phyloP scores from a whole-genome alignment of 345 rosid species.

The Alliaria petiolata region DNA sequence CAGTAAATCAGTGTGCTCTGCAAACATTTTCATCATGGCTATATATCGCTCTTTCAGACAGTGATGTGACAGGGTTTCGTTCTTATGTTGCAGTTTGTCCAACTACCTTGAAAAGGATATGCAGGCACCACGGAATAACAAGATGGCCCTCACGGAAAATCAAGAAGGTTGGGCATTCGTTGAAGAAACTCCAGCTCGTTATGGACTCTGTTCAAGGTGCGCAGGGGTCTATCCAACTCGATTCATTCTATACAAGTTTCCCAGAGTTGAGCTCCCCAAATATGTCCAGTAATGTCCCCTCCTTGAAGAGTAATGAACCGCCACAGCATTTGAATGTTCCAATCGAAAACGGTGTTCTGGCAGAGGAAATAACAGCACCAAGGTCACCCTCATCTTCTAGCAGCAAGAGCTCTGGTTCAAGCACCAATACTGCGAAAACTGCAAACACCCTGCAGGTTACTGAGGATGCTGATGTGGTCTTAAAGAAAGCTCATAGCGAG shows the following conservation, averaged over 20 bases:
- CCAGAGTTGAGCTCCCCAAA: constrained; percentile 74
- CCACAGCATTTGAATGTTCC: constrained; percentile 34
- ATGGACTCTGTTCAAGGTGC: constrained; percentile 93
- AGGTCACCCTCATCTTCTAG: constrained; percentile 69
- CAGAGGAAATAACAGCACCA: constrained; percentile 40
- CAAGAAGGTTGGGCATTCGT: constrained; percentile 91
- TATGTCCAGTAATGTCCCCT: constrained; percentile 39
- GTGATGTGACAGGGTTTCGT: constrained; percentile 18
- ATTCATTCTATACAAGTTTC: constrained; percentile 79
- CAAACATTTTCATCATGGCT: not conserved
- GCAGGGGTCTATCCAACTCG: constrained; percentile 71
- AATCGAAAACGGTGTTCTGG: constrained; percentile 37
- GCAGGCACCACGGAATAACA: constrained; percentile 87
- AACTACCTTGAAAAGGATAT: constrained; percentile 92
- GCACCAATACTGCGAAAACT: constrained; percentile 23
- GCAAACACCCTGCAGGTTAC: constrained; percentile 13
- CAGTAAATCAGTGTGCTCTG: not conserved
- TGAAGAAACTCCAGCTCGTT: constrained; percentile 86
- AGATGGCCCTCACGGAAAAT: constrained; percentile 97
- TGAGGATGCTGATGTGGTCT: constrained; percentile 36
- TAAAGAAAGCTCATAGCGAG: constrained; percentile 51
- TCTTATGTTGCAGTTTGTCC: constrained; percentile 78
- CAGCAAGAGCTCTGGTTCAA: too few species aligned
- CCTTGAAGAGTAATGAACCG: too few species aligned
- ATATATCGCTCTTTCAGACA: not conserved